A percentile compares a stretch with the other conserved stretches of the same genome.
These are phyloP conservation scores for Lophiotrema nucula DNA, from an alignment of 495 filamentous ascomycete genomes.

Conservation along the genomic window DNA sequence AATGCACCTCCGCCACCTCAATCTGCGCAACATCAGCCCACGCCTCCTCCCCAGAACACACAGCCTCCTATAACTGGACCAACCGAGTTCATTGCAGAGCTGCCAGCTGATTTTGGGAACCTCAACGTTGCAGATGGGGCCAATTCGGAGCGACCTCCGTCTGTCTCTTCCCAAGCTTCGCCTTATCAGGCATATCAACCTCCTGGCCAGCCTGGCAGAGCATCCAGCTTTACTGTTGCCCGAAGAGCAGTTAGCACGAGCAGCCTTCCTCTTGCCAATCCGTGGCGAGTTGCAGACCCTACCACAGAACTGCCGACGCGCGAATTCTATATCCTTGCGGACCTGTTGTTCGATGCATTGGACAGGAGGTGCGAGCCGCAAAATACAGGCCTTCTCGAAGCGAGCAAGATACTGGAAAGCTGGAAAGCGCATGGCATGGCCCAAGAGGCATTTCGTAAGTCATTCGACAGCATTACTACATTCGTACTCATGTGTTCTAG, in stretches of 20 bases:
- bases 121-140: not conserved
- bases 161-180: not conserved
- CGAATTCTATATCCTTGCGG: constrained; percentile 31
- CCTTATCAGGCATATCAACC: constrained; percentile 28
- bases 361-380: constrained; percentile 27
- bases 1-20: too few species aligned
- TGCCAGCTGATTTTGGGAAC: constrained; percentile 30
- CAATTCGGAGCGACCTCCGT: constrained; percentile 8
- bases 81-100: constrained; percentile 30
- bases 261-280: constrained; percentile 20
- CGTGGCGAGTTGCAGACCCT: constrained; percentile 29
- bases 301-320: constrained; percentile 26
- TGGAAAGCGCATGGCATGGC: constrained; percentile 22
- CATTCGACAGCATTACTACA: not conserved
- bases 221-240: constrained; percentile 16
- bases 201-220: not conserved
- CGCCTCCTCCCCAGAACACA: not conserved
- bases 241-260: constrained; percentile 29
- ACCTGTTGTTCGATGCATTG: constrained; percentile 27
- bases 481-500: constrained; percentile 12
- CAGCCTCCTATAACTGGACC: not conserved
- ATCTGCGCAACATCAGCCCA: not conserved
- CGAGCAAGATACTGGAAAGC: constrained; percentile 26
- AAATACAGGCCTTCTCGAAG: constrained; percentile 30
- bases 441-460: constrained; percentile 28